These are phyloP conservation scores for Wallacemonas sp. DNA, from an alignment of 208 protist genomes.

Conservation along the genomic window DNA sequence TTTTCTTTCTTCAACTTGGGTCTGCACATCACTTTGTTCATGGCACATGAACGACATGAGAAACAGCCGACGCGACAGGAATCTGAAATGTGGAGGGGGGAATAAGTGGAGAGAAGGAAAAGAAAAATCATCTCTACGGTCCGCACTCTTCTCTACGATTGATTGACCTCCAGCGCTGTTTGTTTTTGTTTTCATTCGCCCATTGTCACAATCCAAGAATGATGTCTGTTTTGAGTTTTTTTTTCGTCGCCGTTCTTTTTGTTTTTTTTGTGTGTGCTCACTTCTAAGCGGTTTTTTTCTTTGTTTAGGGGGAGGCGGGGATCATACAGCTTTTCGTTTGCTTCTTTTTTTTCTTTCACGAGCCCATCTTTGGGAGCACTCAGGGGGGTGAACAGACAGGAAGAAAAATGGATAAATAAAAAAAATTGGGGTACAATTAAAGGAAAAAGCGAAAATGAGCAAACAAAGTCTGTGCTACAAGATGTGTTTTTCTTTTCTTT, in stretches of 20 bases:
- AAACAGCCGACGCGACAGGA: too few relatives aligned
- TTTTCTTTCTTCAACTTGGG: too few relatives aligned
- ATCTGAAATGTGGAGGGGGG: too few relatives aligned
- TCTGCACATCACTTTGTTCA: too few relatives aligned
- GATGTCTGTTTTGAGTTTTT: not conserved
- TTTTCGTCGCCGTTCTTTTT: slow-evolving; percentile 2
- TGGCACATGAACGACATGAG: too few relatives aligned
- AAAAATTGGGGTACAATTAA: slow-evolving; percentile 5
- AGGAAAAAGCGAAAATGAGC: slow-evolving; percentile 15
- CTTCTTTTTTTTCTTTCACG: not conserved
- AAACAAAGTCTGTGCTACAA: not conserved
- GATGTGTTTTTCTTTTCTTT: not conserved
- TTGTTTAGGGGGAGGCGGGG: not conserved
- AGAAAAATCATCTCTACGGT: too few relatives aligned
- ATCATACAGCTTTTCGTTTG: not conserved
- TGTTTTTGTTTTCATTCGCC: not conserved
- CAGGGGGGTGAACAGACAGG: not conserved
- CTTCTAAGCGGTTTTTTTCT: not conserved
- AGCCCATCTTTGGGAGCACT: not conserved
- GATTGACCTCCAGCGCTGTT: not conserved
- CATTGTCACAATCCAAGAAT: slow-evolving; percentile 14
- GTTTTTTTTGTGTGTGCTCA: not conserved
- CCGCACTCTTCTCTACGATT: too few relatives aligned
- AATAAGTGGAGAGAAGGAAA: too few relatives aligned
- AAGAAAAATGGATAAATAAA: slow-evolving; percentile 14